Evolutionary conservation across 208 protist genomes (phyloP).

Genomic region (Acanthamoeba pearcei): DNA sequence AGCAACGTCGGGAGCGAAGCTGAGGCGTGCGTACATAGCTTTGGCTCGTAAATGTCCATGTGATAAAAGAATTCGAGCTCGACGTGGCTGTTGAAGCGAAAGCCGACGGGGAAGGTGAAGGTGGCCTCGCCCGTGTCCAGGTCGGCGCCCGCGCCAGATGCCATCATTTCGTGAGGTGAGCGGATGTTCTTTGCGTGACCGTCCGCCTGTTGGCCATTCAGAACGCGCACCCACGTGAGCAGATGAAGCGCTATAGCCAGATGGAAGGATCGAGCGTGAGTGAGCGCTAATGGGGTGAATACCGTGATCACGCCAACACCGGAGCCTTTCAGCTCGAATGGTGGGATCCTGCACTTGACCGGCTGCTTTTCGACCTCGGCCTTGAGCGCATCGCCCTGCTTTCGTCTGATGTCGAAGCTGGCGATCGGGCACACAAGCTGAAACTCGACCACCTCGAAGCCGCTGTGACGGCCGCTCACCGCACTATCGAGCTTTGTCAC

Average conservation of each 20-base stretch:
- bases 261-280: neutral
- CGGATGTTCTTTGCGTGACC: neutral
- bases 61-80: neutral
- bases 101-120: neutral
- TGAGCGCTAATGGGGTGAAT: neutral
- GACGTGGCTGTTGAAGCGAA: constrained; percentile 5
- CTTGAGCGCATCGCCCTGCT: neutral
- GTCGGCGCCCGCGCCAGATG: neutral
- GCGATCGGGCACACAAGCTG: neutral
- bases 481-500: no score
- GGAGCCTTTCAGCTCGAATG: neutral
- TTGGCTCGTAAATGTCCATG: neutral
- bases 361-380: neutral
- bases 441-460: neutral
- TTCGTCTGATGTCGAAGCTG: neutral
- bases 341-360: neutral
- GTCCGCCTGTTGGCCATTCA: neutral
- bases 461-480: neutral
- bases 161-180: neutral
- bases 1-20: neutral
- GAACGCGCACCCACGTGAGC: no score
- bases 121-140: neutral
- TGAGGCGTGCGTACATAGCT: neutral
- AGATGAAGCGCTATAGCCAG: no score
- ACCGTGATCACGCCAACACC: neutral